These are phyloP conservation scores for Combretum micranthum DNA, from an alignment of 345 rosid genomes.

Conservation along the genomic window DNA sequence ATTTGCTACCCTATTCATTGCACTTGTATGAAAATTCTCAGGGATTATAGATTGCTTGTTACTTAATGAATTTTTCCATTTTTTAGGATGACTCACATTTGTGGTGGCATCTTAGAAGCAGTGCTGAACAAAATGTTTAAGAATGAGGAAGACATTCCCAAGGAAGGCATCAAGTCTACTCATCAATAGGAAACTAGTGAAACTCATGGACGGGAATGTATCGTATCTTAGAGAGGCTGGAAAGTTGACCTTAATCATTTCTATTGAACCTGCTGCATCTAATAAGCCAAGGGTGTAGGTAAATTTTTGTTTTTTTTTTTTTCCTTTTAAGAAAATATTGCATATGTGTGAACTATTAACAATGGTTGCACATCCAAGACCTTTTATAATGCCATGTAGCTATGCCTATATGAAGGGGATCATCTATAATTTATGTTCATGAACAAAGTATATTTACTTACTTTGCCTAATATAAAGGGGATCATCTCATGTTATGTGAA, in stretches of 20 bases:
- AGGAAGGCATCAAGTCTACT: slow-evolving; percentile 70
- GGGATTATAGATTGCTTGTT: too few relatives aligned
- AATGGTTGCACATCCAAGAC: too few relatives aligned
- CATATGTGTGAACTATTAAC: neutral
- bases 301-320: neutral
- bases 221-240: slow-evolving; percentile 82
- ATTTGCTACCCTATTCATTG: too few relatives aligned
- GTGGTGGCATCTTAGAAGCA: slow-evolving; percentile 59
- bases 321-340: neutral
- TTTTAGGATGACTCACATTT: slow-evolving; percentile 53
- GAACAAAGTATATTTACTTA: too few relatives aligned
- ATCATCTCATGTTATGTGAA: too few relatives aligned
- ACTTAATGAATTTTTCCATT: too few relatives aligned
- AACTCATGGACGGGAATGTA: slow-evolving; percentile 87
- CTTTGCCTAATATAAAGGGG: too few relatives aligned
- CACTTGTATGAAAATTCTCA: too few relatives aligned
- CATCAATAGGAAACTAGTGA: slow-evolving; percentile 66
- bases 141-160: slow-evolving; percentile 48
- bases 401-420: too few relatives aligned
- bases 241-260: slow-evolving; percentile 54
- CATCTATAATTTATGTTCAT: too few relatives aligned
- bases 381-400: too few relatives aligned
- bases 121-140: slow-evolving; percentile 76
- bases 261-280: slow-evolving; percentile 68
- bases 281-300: neutral